Evolutionary conservation across 164 flowering plant species (phyloP), one percentile per base, ranked within the genome.

Genomic region (Warburgia ugandensis): DNA sequence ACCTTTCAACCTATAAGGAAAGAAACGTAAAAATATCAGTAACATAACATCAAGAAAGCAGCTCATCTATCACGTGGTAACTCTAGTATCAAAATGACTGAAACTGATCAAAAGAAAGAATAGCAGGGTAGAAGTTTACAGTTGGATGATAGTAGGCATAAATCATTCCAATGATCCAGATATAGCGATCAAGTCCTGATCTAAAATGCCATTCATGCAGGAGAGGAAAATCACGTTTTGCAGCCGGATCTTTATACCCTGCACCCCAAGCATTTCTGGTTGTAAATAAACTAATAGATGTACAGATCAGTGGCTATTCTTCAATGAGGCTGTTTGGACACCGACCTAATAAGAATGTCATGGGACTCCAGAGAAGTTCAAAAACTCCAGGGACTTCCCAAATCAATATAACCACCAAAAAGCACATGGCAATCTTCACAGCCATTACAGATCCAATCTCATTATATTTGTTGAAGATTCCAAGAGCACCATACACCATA

Each of bases 341-440:
- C 88, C 46, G 33, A 91, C 98, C 98, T 61, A 91, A 47, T 12
- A 91, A 32, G 69, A 85, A 81, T 16, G 86, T 48, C 22, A 83
- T 59, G 41, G 98, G 96, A 62, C 84, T 56, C 96, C 96, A 91
- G 14, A 91, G 28, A 29, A 83, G 45, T 13, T 87, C 78, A 68
- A 91, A 91, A 58, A 83, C 81, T 54, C 94, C 96, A 60, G 98
- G 98, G 45, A 91, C 64, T 63, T 91, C 98, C 98, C 98, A 91
- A 30, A 91, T 67, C 74, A 83, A 57, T 55, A 91, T 78, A 54
- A 91, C 98, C 62, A 80, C 95, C 42, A 87, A 56, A 68, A 91
- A 83, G 71, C 95, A 83, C 51, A 82, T 46, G 37, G 67, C 16
- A 36, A 91, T 75, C 73, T 91, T 91, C 67, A 69, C 70, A 65